Percentiles rank a stretch among this genome's conserved stretches.
phyloP scores from a whole-genome alignment of 148 eudicot species.

The Chenopodium quinoa region DNA sequence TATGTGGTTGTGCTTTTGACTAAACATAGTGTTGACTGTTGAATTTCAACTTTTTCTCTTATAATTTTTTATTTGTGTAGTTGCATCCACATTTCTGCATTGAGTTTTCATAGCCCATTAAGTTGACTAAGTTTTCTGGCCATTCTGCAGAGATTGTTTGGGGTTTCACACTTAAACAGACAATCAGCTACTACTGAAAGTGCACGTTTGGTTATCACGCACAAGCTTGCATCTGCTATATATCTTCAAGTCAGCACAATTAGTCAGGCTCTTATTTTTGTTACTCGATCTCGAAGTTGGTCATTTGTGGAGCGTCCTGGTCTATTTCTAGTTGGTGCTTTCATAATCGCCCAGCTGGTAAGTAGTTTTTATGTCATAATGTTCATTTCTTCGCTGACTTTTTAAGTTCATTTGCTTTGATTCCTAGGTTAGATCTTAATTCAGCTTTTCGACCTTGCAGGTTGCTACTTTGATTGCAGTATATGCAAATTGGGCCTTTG shows the following conservation, averaged over 20 bases:
- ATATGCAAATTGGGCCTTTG: constrained; percentile 90
- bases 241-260: constrained; percentile 98
- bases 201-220: constrained; percentile 20
- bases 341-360: constrained; percentile 84
- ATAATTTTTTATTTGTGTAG: background rate
- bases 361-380: constrained; percentile 5
- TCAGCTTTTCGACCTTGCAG: constrained; percentile 35
- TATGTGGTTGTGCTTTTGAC: constrained; percentile 26
- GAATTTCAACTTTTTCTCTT: background rate
- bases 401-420: background rate
- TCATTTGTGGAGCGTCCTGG: constrained; percentile 95
- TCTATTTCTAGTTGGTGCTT: constrained; percentile 68
- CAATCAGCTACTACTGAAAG: constrained; percentile 54
- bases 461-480: constrained; percentile 95
- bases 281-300: constrained; percentile 92
- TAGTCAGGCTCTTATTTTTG: constrained; percentile 97
- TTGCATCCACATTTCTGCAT: background rate
- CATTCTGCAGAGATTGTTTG: constrained; percentile 60
- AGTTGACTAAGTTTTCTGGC: constrained; percentile 7
- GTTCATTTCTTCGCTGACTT: background rate
- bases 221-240: constrained; percentile 94
- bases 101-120: constrained; percentile 1
- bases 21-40: background rate
- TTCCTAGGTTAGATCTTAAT: background rate
- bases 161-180: constrained; percentile 84